Evolutionary conservation across 495 filamentous ascomycete species (phyloP).

Genomic region (Tricharina praecox): DNA sequence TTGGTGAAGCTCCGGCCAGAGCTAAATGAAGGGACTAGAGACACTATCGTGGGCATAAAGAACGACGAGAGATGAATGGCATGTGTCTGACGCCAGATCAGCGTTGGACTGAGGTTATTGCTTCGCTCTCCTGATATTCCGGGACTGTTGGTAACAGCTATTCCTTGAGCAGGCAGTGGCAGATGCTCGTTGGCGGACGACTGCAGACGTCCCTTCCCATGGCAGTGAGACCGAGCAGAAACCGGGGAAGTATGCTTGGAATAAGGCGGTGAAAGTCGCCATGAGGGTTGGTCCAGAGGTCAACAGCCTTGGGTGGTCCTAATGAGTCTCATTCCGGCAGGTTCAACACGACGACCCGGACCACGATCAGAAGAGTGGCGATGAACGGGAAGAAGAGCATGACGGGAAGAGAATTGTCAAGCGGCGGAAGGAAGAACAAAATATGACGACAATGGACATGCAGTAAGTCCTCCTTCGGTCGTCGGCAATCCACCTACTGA

Average conservation of each 20-base stretch:
- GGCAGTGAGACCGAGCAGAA: too few relatives aligned
- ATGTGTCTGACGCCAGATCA: constrained; percentile 17
- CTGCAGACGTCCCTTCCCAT: constrained; percentile 5
- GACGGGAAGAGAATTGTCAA: constrained; percentile 29
- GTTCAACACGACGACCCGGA: constrained; percentile 21
- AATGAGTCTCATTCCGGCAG: constrained; percentile 15
- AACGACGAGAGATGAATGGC: constrained; percentile 20
- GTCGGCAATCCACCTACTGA: constrained; percentile 2
- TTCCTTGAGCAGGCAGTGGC: not conserved
- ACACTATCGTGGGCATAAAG: constrained; percentile 23
- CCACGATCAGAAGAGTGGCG: constrained; percentile 21
- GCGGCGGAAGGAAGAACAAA: constrained; percentile 34
- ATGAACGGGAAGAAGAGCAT: constrained; percentile 23
- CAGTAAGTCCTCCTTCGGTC: constrained; percentile 26
- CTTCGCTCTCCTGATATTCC: too few relatives aligned
- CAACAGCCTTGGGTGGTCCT: constrained; percentile 1
- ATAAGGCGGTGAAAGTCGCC: constrained; percentile 51
- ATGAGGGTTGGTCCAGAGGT: constrained; percentile 41
- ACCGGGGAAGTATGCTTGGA: constrained; percentile 52
- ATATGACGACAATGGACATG: constrained; percentile 65
- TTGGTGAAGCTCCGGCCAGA: too few relatives aligned
- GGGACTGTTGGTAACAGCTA: too few relatives aligned
- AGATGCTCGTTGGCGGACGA: not conserved
- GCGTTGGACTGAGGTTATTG: constrained; percentile 22
- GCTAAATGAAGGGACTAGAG: too few relatives aligned